phyloP scores from a whole-genome alignment of 202 grass and related monocot genomes.

The Alloteropsis angusta region DNA sequence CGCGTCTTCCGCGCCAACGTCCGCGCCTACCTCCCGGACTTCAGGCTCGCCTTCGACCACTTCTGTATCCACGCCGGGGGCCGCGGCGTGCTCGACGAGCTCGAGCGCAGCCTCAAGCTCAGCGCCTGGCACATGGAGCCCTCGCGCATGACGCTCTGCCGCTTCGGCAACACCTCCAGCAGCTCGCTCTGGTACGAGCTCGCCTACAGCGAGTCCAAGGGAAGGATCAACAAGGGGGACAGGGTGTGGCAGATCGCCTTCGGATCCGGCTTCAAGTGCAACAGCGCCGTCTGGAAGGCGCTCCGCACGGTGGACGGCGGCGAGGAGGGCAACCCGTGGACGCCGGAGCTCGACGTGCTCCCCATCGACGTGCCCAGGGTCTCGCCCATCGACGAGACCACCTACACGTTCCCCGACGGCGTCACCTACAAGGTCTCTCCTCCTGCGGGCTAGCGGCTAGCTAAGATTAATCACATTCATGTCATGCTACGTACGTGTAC shows the following conservation, averaged over 20 bases:
- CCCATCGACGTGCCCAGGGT: conserved; percentile 61
- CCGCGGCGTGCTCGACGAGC: conserved; percentile 67
- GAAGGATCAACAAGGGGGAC: conserved; percentile 39
- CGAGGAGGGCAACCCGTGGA: conserved; percentile 42
- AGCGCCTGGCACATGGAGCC: conserved; percentile 80
- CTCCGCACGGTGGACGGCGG: conserved; percentile 31
- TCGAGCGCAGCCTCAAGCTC: conserved; percentile 73
- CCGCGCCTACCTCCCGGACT: conserved; percentile 65
- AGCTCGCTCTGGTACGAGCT: conserved; percentile 96
- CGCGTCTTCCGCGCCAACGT: conserved; percentile 50
- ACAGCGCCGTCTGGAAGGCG: conserved; percentile 71
- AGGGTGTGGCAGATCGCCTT: conserved; percentile 83
- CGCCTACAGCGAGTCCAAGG: conserved; percentile 72
- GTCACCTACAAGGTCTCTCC: background rate
- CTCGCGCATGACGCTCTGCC: conserved; percentile 76
- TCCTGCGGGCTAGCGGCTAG: background rate
- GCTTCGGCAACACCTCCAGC: conserved; percentile 89
- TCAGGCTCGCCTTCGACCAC: conserved; percentile 80
- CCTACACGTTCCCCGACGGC: conserved; percentile 26
- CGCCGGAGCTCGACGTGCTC: conserved; percentile 34
- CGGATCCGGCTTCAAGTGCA: conserved; percentile 92
- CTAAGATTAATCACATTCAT: no score
- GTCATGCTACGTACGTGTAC: no score
- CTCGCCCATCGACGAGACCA: conserved; percentile 38
- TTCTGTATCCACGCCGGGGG: conserved; percentile 97